These are phyloP conservation scores for Suillus occidentalis DNA, from an alignment of 768 basidiomycete genomes.

Conservation along the genomic window DNA sequence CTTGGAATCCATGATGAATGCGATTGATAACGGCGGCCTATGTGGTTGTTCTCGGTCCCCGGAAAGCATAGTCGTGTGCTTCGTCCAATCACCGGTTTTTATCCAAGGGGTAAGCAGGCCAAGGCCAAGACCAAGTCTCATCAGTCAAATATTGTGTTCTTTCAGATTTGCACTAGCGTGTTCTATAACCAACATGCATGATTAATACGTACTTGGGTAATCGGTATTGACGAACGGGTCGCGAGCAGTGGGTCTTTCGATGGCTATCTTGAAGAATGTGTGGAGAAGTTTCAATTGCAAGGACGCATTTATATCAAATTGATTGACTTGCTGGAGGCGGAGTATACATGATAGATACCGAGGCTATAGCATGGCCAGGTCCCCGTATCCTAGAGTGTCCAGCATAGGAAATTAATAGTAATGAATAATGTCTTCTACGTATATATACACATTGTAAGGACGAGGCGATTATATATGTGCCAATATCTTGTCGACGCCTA, in stretches of 20 bases:
- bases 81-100: background rate
- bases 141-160: background rate
- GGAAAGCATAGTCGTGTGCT: background rate
- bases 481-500: too few species aligned
- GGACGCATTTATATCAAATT: too few species aligned
- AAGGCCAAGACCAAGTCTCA: background rate
- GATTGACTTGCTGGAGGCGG: background rate
- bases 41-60: background rate
- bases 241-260: too few species aligned
- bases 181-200: background rate
- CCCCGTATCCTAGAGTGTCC: background rate
- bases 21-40: too few species aligned
- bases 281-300: too few species aligned
- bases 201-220: background rate
- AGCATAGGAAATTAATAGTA: too few species aligned
- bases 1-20: too few species aligned
- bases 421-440: background rate
- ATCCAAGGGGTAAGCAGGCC: background rate
- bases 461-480: too few species aligned
- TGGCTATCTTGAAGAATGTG: too few species aligned
- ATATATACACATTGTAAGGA: too few species aligned
- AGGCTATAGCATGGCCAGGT: background rate
- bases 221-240: too few species aligned
- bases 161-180: background rate
- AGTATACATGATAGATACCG: background rate